Evolutionary conservation across 176 grass and related monocot species (phyloP).

Genomic region (Hordeum vulgare): MorexV3_pseudomolecules_assembly NC_058520.1:354312838-354313337

Average conservation of each 20-base stretch:
- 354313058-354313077: background rate
- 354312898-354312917: background rate
- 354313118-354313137: background rate
- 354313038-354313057: background rate
- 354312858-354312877: conserved; percentile 73
- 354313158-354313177: conserved; percentile 98
- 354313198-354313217: conserved; percentile 89
- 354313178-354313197: conserved; percentile 88
- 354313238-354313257: conserved; percentile 86
- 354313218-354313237: conserved; percentile 97
- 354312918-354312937: background rate
- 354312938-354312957: background rate
- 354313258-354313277: conserved; percentile 79
- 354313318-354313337: conserved; percentile 58
- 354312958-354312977: background rate
- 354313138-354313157: conserved; percentile 6
- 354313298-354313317: conserved; percentile 56
- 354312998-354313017: background rate
- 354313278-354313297: conserved; percentile 65
- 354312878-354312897: conserved; percentile 54
- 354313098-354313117: conserved; percentile 2
- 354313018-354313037: background rate
- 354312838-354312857: conserved; percentile 77
- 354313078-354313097: background rate
- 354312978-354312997: background rate